Evolutionary conservation across 495 filamentous ascomycete species (phyloP), one percentile per base, ranked within the genome.

Genomic region (Lophium mytilinum): DNA sequence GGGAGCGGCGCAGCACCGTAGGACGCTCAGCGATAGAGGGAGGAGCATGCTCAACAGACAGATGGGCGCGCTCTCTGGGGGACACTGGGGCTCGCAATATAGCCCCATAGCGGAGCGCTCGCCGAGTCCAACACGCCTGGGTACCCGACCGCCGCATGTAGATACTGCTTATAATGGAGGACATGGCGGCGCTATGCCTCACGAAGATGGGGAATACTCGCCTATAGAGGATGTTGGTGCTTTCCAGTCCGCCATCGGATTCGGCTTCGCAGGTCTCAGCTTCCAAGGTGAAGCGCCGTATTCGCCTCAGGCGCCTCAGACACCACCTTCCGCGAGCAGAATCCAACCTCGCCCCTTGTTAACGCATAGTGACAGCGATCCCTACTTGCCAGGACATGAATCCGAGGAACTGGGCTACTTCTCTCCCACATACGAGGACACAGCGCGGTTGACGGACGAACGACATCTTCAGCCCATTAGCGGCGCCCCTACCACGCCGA

Each of bases 381-480:
- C 71, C 54, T 70, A 70, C 54, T 66, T 72, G 35, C 68, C 15
- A 76, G 78, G 59, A 79, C 82, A 57, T 76, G 76, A 79, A 48
- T 66, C 73, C 9, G 67, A 76, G 43, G 72, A 80, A 40, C 79
- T 82, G 24, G 71, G 76, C 53, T 86, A 84, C 56, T 75, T 82
- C 46, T 68, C 73, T 19, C 69, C 70, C 15, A 64, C 71, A 47
- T 85, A 90, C 63, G 82, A 82, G 30, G 89, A 95, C 55, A 73
- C 70, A 3, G 56, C 64, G 12, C 72, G 66, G 9, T 53, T 75
- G 50, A 75, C 72, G n/a, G 64, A 69, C 52, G n/a, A 37, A 39
- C 49, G 59, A 56, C 60, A 66, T 54, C 48, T 72, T 9, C 66
- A 70, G 40, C 63, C 68, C 34, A 61, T 69, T 9, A 66, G 61